A percentile compares a stretch with the other conserved stretches of the same genome.
These are phyloP conservation scores for Peronosclerospora sorghi DNA, from an alignment of 352 stramenopile genomes.

Conservation along the genomic window DNA sequence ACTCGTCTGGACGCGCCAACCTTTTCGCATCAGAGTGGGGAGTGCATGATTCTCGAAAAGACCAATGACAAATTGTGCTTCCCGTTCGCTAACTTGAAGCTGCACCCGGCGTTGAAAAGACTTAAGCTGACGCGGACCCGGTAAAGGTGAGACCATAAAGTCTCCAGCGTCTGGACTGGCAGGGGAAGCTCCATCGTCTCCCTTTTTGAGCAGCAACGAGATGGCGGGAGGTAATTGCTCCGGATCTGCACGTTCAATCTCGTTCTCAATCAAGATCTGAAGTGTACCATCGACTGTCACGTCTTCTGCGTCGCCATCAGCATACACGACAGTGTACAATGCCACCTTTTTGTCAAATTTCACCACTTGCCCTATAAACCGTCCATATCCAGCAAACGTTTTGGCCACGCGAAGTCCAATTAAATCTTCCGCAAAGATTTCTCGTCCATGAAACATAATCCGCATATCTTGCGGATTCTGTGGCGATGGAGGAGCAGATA, in stretches of 20 bases:
- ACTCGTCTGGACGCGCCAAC: constrained; percentile 46
- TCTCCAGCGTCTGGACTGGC: constrained; percentile 16
- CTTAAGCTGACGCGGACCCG: neutral
- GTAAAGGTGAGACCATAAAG: constrained; percentile 13
- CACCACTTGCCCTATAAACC: constrained; percentile 78
- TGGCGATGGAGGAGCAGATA: constrained; percentile 14
- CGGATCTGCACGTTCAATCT: constrained; percentile 73
- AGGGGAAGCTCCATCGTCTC: constrained; percentile 6
- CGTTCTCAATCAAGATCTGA: constrained; percentile 77
- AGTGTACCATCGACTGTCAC: constrained; percentile 66
- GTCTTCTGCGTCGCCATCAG: constrained; percentile 71
- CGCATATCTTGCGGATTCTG: constrained; percentile 29
- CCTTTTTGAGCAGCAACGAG: constrained; percentile 23
- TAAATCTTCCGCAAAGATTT: constrained; percentile 64
- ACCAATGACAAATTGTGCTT: constrained; percentile 61
- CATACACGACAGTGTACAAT: constrained; percentile 78
- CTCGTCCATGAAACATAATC: constrained; percentile 63
- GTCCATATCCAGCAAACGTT: constrained; percentile 65
- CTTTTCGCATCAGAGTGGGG: constrained; percentile 44
- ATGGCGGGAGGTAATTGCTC: constrained; percentile 27
- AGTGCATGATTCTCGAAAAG: constrained; percentile 77
- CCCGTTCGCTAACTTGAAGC: constrained; percentile 56
- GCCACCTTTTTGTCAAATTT: constrained; percentile 66
- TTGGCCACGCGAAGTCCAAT: constrained; percentile 78
- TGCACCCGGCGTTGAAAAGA: constrained; percentile 5